Percentiles rank a stretch among this genome's conserved stretches.
These are phyloP conservation scores for Casuarina glauca DNA, from an alignment of 306 rosid genomes.

Conservation along the genomic window DNA sequence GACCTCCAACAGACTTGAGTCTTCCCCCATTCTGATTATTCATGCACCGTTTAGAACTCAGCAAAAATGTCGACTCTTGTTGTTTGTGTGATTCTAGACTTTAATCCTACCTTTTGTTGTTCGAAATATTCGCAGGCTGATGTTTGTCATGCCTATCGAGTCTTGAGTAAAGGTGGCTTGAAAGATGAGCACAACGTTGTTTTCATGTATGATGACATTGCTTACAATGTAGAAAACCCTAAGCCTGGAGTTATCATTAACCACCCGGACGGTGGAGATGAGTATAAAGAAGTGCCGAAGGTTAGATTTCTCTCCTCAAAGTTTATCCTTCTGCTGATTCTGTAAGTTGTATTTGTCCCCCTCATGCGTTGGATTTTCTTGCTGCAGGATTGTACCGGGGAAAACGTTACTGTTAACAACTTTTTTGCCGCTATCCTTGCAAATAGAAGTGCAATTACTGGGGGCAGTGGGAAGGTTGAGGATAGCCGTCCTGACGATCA, in stretches of 20 bases:
- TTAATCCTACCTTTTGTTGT: conserved; percentile 5
- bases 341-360: neutral
- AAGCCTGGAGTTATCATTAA: conserved; percentile 88
- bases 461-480: conserved; percentile 96
- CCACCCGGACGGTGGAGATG: conserved; percentile 82
- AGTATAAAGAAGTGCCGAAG: conserved; percentile 94
- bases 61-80: neutral
- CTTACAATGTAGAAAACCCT: conserved; percentile 74
- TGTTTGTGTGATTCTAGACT: neutral
- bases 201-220: conserved; percentile 95
- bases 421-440: conserved; percentile 84
- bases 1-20: too few relatives aligned
- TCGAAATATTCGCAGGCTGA: conserved; percentile 55
- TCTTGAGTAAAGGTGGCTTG: conserved; percentile 74
- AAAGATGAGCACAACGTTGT: conserved; percentile 96
- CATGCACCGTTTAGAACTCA: neutral
- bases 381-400: conserved; percentile 82
- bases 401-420: conserved; percentile 65
- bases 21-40: neutral
- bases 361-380: conserved; percentile 21
- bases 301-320: conserved; percentile 28
- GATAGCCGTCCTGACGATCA: conserved; percentile 94
- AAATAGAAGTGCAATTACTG: conserved; percentile 67
- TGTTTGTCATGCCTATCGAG: conserved; percentile 92
- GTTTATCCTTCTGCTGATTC: conserved; percentile 1